Base-by-base conservation (phyloP, 2,329 filamentous ascomycete genomes). In the Fusarium nisikadoi region DNA sequence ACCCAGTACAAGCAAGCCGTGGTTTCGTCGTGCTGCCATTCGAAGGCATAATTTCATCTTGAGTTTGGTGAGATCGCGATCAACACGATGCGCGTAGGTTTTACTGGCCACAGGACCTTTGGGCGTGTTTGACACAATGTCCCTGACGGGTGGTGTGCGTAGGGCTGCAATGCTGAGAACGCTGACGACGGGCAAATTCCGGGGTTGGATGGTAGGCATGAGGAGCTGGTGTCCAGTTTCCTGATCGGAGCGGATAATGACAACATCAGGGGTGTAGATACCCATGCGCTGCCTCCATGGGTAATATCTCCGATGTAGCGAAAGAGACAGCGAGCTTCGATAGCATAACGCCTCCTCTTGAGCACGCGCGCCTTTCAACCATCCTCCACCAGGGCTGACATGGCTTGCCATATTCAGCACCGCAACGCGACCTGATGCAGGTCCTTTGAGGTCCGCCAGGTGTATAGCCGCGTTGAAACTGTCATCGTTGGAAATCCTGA, bases 291-390 rank as follows among this genome's bases (percentile, higher is more conserved):
- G 79, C 29, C 81, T 80, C 65, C 89, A 82, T 1, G 89, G 89
- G 76, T 92, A 92, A 75, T 86, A 86, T 20, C 77, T 70, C 27
- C 76, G 71, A 63, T 84, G 80, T 2, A 90, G 81, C 25, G 85
- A 86, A 35, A 84, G 75, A 33, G 80, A 85, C 12, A 90, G 84
- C 2, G 87, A 87, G 49, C 86, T 89, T 46, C 91, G 87, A 77
- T 90, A 91, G 80, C 90, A 93, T 11, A 93, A 84, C 6, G 88
- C 86, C 81, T 93, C 91, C 80, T 93, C 91, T 79, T 93, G 91
- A 0, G 91, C 91, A 35, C 87, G 80, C 60, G 89, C 84, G 39
- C 91, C 91, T 41, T 84, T 84, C 8, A 86, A 77, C 86, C 90
- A 93, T 23, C 90, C 90, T 25, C 91, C 91, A n/a, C 91, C 91